phyloP scores from a whole-genome alignment of 2,329 filamentous ascomycete genomes.

The Chalaropsis ovoidea region DNA sequence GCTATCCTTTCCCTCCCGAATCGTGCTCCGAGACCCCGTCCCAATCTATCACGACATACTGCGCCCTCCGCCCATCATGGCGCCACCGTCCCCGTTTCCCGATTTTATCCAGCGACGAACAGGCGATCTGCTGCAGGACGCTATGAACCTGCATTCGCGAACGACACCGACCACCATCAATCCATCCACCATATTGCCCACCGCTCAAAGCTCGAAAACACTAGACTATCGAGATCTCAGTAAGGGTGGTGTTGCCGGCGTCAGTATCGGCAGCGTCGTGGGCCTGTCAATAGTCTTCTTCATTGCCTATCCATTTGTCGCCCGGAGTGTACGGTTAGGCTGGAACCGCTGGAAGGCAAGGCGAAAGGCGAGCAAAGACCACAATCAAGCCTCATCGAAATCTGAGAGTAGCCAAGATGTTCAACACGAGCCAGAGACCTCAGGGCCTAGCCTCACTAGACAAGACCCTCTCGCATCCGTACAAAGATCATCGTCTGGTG shows the following conservation, averaged over 20 bases:
- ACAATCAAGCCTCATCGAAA: background rate
- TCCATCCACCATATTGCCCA: background rate
- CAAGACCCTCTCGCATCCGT: background rate
- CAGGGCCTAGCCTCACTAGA: background rate
- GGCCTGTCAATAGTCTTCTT: constrained; percentile 24
- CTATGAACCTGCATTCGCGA: constrained; percentile 20
- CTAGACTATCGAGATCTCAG: constrained; percentile 27
- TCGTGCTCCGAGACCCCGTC: background rate
- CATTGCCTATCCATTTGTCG: constrained; percentile 26
- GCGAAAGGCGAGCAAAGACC: background rate
- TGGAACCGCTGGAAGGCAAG: constrained; percentile 19
- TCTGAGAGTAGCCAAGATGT: background rate
- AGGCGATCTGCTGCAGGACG: constrained; percentile 13
- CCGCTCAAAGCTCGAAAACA: background rate
- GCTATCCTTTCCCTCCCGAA: background rate
- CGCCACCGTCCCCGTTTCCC: constrained; percentile 12
- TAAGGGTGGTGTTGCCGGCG: constrained; percentile 48
- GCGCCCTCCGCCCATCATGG: constrained; percentile 10
- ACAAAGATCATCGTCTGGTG: background rate
- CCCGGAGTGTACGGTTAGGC: constrained; percentile 23
- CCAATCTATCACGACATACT: constrained; percentile 2
- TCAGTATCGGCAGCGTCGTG: constrained; percentile 43
- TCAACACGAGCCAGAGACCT: background rate
- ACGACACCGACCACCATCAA: background rate
- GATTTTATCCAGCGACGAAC: background rate